These are phyloP conservation scores for Allomyces macrogynus DNA, from an alignment of 192 early-diverging fungal genomes.

Conservation along the genomic window DNA sequence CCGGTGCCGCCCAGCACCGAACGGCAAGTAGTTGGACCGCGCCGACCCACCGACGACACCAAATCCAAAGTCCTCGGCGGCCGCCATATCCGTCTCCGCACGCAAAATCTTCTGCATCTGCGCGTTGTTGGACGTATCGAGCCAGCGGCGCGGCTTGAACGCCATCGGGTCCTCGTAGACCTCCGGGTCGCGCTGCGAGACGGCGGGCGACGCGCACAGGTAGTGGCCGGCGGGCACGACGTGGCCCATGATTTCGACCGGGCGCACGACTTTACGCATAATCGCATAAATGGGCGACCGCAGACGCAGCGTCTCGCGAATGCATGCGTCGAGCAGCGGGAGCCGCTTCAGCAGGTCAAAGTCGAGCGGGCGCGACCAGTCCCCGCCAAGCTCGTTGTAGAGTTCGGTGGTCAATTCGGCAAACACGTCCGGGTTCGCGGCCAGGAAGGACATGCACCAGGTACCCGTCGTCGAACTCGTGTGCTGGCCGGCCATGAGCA, in stretches of 20 bases:
- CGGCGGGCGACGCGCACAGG: constrained; percentile 59
- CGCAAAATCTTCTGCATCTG: constrained; percentile 17
- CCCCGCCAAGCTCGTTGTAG: constrained; percentile 27
- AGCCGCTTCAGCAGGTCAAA: constrained; percentile 62
- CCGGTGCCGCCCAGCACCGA: constrained; percentile 93
- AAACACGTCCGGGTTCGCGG: constrained; percentile 47
- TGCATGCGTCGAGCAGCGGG: constrained; percentile 50
- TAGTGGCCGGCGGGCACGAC: constrained; percentile 80
- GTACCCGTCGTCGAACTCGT: constrained; percentile 77
- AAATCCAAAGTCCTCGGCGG: constrained; percentile 51
- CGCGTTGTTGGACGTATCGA: constrained; percentile 22
- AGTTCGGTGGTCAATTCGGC: constrained; percentile 57
- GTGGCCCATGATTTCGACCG: constrained; percentile 40
- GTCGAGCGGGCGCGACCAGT: constrained; percentile 24
- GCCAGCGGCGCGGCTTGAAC: constrained; percentile 68
- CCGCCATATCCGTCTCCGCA: constrained; percentile 23
- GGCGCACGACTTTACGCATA: constrained; percentile 74
- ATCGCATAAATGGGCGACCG: constrained; percentile 82
- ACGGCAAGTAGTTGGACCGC: constrained; percentile 71
- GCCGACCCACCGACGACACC: constrained; percentile 46
- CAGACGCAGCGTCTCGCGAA: constrained; percentile 84
- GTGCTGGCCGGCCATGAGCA: constrained; percentile 95
- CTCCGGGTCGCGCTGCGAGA: constrained; percentile 55
- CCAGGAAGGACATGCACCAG: constrained; percentile 79
- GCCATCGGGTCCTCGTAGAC: constrained; percentile 59